Conservation (phyloP, 805 yeast species). For the Blastobotrys americana region DNA sequence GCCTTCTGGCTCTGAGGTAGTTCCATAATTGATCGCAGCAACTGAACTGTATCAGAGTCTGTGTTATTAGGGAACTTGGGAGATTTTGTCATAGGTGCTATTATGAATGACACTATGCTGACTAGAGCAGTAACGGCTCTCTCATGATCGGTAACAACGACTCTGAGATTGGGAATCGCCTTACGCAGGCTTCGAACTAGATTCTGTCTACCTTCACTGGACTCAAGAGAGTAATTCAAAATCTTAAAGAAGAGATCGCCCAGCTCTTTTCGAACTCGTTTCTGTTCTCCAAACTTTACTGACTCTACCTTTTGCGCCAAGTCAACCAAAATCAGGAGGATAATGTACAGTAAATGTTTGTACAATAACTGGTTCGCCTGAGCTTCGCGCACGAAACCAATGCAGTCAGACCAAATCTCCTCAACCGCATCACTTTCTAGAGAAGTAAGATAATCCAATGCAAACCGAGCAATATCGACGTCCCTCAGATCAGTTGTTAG, state of each 20-base stretch:
- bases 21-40: slow-evolving; percentile 35
- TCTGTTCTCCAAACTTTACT: slow-evolving; percentile 56
- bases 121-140: slow-evolving; percentile 45
- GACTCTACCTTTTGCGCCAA: slow-evolving; percentile 51
- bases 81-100: slow-evolving; percentile 47
- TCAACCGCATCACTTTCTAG: slow-evolving; percentile 71
- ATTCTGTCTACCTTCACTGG: slow-evolving; percentile 33
- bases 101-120: slow-evolving; percentile 45
- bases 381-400: slow-evolving; percentile 50
- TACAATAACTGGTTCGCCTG: slow-evolving; percentile 41
- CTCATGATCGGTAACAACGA: slow-evolving; percentile 52
- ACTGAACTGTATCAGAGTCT: slow-evolving; percentile 33
- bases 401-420: slow-evolving; percentile 62
- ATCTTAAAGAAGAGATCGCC: slow-evolving; percentile 38
- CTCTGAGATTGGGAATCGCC: slow-evolving; percentile 37
- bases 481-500: slow-evolving; percentile 41
- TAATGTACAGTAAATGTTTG: slow-evolving; percentile 43
- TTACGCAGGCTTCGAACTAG: slow-evolving; percentile 36
- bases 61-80: slow-evolving; percentile 36
- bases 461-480: slow-evolving; percentile 41
- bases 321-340: slow-evolving; percentile 46
- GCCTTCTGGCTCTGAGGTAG: slow-evolving; percentile 37
- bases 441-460: slow-evolving; percentile 54
- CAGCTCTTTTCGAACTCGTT: slow-evolving; percentile 51
- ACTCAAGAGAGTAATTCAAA: slow-evolving; percentile 23